Evolutionary conservation across 164 flowering plant genomes (phyloP).

Genomic region (Umbilicus rupestris): DNA sequence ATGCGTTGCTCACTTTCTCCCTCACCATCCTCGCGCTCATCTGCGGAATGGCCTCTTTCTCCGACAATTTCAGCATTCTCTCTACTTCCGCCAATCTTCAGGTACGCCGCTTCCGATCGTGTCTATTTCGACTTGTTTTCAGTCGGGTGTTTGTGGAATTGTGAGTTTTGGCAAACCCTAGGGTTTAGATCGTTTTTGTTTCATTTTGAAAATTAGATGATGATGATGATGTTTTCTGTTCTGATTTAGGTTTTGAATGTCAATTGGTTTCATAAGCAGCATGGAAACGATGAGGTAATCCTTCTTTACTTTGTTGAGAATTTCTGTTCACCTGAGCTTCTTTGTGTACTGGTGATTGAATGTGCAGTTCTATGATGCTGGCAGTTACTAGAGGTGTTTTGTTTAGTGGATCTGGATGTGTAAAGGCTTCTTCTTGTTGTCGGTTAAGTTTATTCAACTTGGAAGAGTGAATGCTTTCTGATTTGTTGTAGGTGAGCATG

Average conservation of each 20-base stretch:
- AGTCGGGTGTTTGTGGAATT: neutral
- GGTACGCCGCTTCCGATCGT: constrained; percentile 22
- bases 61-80: constrained; percentile 62
- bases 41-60: constrained; percentile 73
- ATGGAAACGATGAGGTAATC: constrained; percentile 76
- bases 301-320: neutral
- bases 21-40: constrained; percentile 68
- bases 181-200: neutral
- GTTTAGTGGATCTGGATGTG: no score
- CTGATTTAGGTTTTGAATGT: constrained; percentile 49
- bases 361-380: neutral
- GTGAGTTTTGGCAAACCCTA: neutral
- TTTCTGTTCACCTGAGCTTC: neutral
- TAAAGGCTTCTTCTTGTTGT: neutral
- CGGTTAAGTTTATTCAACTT: neutral
- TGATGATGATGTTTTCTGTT: neutral
- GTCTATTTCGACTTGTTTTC: neutral
- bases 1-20: constrained; percentile 70
- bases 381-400: neutral
- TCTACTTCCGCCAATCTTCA: constrained; percentile 58
- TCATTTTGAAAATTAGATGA: neutral
- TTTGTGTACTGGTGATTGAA: neutral
- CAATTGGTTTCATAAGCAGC: constrained; percentile 79
- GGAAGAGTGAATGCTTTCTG: neutral
- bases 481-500: constrained; percentile 65